Percentiles rank a stretch among this genome's conserved stretches.
Evolutionary conservation across 495 filamentous ascomycete genomes (phyloP).

Genomic region (Penicillium ucsense): DNA sequence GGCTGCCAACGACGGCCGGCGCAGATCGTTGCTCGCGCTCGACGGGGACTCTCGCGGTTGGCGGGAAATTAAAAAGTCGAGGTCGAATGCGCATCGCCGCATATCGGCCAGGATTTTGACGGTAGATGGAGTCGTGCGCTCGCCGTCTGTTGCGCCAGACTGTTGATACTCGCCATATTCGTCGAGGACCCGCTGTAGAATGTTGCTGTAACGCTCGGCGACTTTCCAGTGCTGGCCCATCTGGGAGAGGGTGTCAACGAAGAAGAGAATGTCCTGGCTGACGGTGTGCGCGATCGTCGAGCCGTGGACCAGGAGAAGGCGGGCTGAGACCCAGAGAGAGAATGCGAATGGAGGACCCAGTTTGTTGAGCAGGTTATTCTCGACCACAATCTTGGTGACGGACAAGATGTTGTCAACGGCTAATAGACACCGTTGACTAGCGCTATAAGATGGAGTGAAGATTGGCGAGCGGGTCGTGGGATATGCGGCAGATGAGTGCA

Average conservation of each 20-base stretch:
- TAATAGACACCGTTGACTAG: slow-evolving; percentile 66
- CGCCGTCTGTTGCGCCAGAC: slow-evolving; percentile 43
- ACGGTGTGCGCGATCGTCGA: slow-evolving; percentile 77
- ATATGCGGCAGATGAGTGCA: slow-evolving; percentile 89
- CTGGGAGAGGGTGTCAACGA: slow-evolving; percentile 68
- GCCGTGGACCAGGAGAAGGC: slow-evolving; percentile 75
- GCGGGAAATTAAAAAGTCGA: slow-evolving; percentile 77
- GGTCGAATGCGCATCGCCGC: slow-evolving; percentile 71
- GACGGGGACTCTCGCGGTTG: slow-evolving; percentile 53
- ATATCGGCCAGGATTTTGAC: slow-evolving; percentile 85
- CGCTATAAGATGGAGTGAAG: slow-evolving; percentile 76
- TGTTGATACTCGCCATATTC: slow-evolving; percentile 72
- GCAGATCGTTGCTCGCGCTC: slow-evolving; percentile 20
- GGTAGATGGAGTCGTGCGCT: slow-evolving; percentile 66
- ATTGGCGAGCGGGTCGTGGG: slow-evolving; percentile 77
- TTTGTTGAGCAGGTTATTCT: slow-evolving; percentile 62
- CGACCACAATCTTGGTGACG: slow-evolving; percentile 62
- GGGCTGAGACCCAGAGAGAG: slow-evolving; percentile 84
- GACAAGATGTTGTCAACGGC: slow-evolving; percentile 79
- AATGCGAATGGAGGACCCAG: slow-evolving; percentile 85
- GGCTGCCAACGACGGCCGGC: slow-evolving; percentile 14
- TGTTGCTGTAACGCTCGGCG: slow-evolving; percentile 68
- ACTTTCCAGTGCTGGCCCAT: slow-evolving; percentile 80
- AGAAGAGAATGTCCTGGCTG: slow-evolving; percentile 63
- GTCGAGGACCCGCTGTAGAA: slow-evolving; percentile 73